Percentiles rank a stretch among this genome's conserved stretches.
phyloP scores from a whole-genome alignment of 768 basidiomycete species.

The Lentinula raphanica region DNA sequence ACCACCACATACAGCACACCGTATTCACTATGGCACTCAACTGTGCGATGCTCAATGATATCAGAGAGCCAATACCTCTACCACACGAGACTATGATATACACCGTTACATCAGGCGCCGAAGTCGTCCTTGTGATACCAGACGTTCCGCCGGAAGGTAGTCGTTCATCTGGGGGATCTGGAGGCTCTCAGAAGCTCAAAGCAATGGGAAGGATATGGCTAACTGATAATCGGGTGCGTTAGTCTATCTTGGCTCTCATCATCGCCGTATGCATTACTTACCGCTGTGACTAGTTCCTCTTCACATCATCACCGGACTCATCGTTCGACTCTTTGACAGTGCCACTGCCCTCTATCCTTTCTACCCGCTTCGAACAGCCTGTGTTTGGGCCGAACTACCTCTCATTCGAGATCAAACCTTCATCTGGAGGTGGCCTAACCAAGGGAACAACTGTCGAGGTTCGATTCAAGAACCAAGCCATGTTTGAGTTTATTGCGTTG shows the following conservation, averaged over 20 bases:
- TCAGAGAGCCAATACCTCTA: conserved; percentile 54
- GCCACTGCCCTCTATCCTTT: conserved; percentile 59
- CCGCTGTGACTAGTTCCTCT: conserved; percentile 35
- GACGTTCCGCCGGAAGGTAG: conserved; percentile 36
- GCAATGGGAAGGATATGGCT: conserved; percentile 55
- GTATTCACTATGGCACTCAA: conserved; percentile 63
- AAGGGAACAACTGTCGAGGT: conserved; percentile 62
- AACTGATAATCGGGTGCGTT: conserved; percentile 68
- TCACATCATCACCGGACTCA: conserved; percentile 22
- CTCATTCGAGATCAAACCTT: conserved; percentile 59
- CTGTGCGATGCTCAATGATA: conserved; percentile 63
- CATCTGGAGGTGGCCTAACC: conserved; percentile 60
- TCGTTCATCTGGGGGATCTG: conserved; percentile 45
- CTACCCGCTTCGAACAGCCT: conserved; percentile 73
- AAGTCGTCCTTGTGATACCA: conserved; percentile 55
- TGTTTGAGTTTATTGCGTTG: conserved; percentile 69
- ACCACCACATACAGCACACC: too few species aligned
- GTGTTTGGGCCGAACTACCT: conserved; percentile 67
- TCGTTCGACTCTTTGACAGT: conserved; percentile 25
- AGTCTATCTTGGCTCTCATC: not conserved
- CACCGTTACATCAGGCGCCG: conserved; percentile 51
- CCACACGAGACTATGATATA: conserved; percentile 58
- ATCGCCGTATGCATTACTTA: not conserved
- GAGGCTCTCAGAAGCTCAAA: conserved; percentile 53
- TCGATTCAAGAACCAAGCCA: conserved; percentile 58